Base-by-base conservation (phyloP, 2,329 filamentous ascomycete genomes). In the Ophidiomyces ophidiicola region DNA sequence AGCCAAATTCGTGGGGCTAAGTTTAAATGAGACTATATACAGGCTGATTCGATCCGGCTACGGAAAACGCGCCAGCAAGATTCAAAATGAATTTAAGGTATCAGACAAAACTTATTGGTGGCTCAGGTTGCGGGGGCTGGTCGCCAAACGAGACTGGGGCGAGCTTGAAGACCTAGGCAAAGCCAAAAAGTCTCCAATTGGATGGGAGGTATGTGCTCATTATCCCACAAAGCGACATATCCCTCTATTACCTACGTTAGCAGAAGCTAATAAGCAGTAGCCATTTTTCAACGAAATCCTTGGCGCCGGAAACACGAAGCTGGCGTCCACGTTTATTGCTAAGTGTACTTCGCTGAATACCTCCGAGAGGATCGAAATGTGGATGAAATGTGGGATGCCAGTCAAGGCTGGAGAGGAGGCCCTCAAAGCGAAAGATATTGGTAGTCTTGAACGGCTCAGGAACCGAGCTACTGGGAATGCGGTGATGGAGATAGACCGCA, bases 341-440 rank as follows among this genome's bases (percentile, higher is more conserved):
- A 96, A 96, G 61, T 94, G 87, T 64, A 80, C 78, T 11, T 69
- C 70, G 40, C 58, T 92, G 32, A 71, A 78, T 31, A 67, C 73
- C 1, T 71, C 74, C 2, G 81, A 86, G 51, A 69, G 79, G 3
- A 79, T 94, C 40, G 74, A 80, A 49, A 94, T 98, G 88, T 98
- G 87, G 72, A 78, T 93, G 52, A 94, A 94, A 63, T 96, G 90
- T 59, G 88, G 88, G 12, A 75, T 94, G 77, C 69, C 85, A 31
- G 73, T 81, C 19, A 86, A 84, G 62, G 90, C 90, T 2, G 90
- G 82, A 3, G 87, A 96, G 62, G 90, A 96, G 64, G 88, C 90
- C 2, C 71, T 86, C 44, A 84, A 78, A 63, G 70, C 74, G 44
- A 92, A 82, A 60, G 83, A 98, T 56, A 67, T 75, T 34, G 79